Conservation (phyloP, 2,329 filamentous ascomycete species). For the Graphium sp. region DNA sequence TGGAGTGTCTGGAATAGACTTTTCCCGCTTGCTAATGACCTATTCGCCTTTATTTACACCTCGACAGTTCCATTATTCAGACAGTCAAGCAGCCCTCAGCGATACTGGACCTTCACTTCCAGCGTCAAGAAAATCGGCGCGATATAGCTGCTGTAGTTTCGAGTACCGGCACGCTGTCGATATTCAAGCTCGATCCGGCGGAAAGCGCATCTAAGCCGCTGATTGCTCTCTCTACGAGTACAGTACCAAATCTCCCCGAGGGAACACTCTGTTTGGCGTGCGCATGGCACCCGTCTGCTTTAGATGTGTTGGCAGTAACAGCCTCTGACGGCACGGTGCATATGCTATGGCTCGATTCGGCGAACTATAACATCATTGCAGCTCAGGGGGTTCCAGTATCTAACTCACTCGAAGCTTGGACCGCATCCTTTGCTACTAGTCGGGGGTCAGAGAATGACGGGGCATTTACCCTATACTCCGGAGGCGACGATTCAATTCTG, state of each 20-base stretch:
- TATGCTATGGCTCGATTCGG: constrained; percentile 28
- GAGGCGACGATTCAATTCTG: constrained; percentile 59
- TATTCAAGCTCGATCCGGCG: constrained; percentile 38
- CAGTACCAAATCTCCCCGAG: constrained; percentile 30
- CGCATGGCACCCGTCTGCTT: constrained; percentile 47
- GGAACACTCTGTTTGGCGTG: constrained; percentile 54
- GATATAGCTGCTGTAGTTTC: constrained; percentile 57
- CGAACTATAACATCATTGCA: constrained; percentile 17
- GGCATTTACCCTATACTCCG: constrained; percentile 38
- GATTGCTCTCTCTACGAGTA: constrained; percentile 23
- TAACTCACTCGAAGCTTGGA: constrained; percentile 58
- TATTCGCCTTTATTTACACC: too few relatives aligned
- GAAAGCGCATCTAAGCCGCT: constrained; percentile 15
- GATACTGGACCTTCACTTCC: constrained; percentile 75
- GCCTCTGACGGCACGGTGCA: constrained; percentile 51
- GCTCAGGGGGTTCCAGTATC: constrained; percentile 21
- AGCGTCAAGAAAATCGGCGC: constrained; percentile 25
- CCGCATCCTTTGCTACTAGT: constrained; percentile 47
- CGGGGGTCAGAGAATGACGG: constrained; percentile 6
- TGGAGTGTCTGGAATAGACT: too few relatives aligned
- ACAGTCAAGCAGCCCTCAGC: constrained; percentile 50
- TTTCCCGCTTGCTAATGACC: too few relatives aligned
- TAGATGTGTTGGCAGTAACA: constrained; percentile 47
- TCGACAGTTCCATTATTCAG: constrained; percentile 34
- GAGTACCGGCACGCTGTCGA: constrained; percentile 53